phyloP scores from a whole-genome alignment of 129 eudicot species.

The Rutidosis leptorrhynchoides region DNA sequence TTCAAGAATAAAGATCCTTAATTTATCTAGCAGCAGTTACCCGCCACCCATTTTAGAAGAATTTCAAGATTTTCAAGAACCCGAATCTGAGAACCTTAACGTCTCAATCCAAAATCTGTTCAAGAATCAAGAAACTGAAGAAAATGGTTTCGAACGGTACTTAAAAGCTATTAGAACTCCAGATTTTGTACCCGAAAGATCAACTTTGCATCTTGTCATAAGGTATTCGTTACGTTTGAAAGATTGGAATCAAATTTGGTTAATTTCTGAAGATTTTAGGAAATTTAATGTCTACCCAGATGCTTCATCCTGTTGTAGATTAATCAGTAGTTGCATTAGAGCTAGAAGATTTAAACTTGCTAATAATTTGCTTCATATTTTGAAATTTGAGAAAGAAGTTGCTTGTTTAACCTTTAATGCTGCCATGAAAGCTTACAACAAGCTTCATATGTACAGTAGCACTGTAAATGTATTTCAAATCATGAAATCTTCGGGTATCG shows the following conservation, averaged over 20 bases:
- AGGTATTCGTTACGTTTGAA: conserved; percentile 60
- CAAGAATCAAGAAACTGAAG: conserved; percentile 49
- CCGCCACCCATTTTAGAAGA: conserved; percentile 50
- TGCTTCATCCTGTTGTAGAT: conserved; percentile 45
- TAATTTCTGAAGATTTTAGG: conserved; percentile 55
- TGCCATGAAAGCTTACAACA: conserved; percentile 78
- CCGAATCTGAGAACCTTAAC: conserved; percentile 43
- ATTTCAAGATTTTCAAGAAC: conserved; percentile 26
- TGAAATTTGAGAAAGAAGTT: conserved; percentile 39
- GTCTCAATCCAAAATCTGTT: conserved; percentile 42
- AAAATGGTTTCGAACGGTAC: conserved; percentile 48
- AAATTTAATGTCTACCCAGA: conserved; percentile 53
- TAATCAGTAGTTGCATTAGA: conserved; percentile 60
- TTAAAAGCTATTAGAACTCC: conserved; percentile 54
- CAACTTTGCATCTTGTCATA: conserved; percentile 54
- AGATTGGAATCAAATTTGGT: conserved; percentile 53
- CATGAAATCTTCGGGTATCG: conserved; percentile 53
- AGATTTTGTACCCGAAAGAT: conserved; percentile 56
- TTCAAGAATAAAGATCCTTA: conserved; percentile 27
- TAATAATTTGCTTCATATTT: conserved; percentile 44
- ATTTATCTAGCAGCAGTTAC: conserved; percentile 39
- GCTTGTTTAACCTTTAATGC: conserved; percentile 56
- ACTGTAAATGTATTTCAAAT: conserved; percentile 42
- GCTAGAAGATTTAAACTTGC: conserved; percentile 76
- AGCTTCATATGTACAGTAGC: conserved; percentile 86